phyloP scores from a whole-genome alignment of 352 stramenopile genomes.

The Pseudoperonospora humuli region DNA sequence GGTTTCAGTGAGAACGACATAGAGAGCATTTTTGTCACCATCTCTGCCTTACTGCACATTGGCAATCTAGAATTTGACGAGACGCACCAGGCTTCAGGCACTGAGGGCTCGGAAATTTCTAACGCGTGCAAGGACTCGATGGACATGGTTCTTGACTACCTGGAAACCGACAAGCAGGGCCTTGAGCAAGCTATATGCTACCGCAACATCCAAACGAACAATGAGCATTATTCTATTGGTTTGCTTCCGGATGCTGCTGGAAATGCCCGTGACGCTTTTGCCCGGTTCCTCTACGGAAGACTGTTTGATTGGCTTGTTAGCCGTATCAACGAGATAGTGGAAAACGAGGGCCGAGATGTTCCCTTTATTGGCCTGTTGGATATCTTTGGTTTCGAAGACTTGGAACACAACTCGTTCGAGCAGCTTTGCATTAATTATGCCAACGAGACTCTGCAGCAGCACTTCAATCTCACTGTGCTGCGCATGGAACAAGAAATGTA shows the following conservation, averaged over 20 bases:
- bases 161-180: slow-evolving; percentile 81
- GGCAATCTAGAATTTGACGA: slow-evolving; percentile 92
- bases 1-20: slow-evolving; percentile 86
- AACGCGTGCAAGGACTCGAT: slow-evolving; percentile 48
- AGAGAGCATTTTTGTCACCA: slow-evolving; percentile 87
- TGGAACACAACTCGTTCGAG: slow-evolving; percentile 91
- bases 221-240: slow-evolving; percentile 85
- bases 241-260: slow-evolving; percentile 58
- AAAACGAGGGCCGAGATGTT: slow-evolving; percentile 39
- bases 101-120: slow-evolving; percentile 62
- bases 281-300: slow-evolving; percentile 92
- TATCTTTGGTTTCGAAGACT: slow-evolving; percentile 86
- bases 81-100: slow-evolving; percentile 42
- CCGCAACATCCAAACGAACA: slow-evolving; percentile 89
- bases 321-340: slow-evolving; percentile 83
- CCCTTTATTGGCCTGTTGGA: slow-evolving; percentile 77
- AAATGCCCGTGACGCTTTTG: slow-evolving; percentile 90
- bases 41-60: slow-evolving; percentile 89
- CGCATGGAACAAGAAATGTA: slow-evolving; percentile 86
- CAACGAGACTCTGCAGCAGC: slow-evolving; percentile 90
- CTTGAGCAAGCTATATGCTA: slow-evolving; percentile 89
- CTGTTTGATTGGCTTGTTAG: slow-evolving; percentile 90
- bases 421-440: slow-evolving; percentile 93
- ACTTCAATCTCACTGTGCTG: slow-evolving; percentile 88
- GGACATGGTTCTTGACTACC: slow-evolving; percentile 73